phyloP scores from a whole-genome alignment of 2,329 filamentous ascomycete genomes.

The Podosphaera fusca region DNA sequence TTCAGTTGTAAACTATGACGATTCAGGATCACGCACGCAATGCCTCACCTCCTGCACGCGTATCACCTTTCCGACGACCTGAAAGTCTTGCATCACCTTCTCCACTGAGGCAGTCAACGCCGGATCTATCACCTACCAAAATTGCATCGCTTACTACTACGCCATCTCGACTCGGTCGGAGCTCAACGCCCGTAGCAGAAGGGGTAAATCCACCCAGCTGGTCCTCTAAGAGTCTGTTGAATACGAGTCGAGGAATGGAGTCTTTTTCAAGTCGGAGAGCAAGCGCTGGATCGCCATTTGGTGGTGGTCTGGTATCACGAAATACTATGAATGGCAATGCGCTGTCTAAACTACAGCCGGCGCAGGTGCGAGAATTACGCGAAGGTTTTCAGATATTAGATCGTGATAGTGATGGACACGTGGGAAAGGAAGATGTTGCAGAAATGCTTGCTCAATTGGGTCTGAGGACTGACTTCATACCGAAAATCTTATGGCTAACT shows the following conservation, averaged over 20 bases:
- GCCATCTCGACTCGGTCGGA: constrained; percentile 20
- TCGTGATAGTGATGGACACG: constrained; percentile 62
- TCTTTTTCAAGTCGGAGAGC: constrained; percentile 15
- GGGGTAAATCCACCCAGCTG: constrained; percentile 7
- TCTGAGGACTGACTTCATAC: constrained; percentile 16
- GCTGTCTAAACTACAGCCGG: constrained; percentile 51
- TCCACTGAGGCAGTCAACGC: constrained; percentile 33
- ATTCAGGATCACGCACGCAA: neutral
- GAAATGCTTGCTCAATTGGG: constrained; percentile 75
- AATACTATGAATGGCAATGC: constrained; percentile 20
- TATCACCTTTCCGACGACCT: constrained; percentile 38
- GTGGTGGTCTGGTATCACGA: constrained; percentile 10
- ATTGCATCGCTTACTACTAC: constrained; percentile 21
- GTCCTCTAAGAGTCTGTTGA: constrained; percentile 16
- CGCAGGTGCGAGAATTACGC: constrained; percentile 67
- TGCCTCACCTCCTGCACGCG: constrained; percentile 30
- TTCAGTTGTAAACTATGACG: neutral
- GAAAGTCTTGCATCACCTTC: constrained; percentile 44
- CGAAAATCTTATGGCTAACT: neutral
- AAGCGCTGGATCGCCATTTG: constrained; percentile 11
- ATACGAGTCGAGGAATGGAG: constrained; percentile 15
- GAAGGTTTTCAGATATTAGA: constrained; percentile 84
- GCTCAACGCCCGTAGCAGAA: constrained; percentile 19
- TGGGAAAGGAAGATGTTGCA: constrained; percentile 62
- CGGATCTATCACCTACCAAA: constrained; percentile 33